Evolutionary conservation across 306 rosid species (phyloP), one percentile per base, ranked within the genome.

Genomic region (Gastrolobium bilobum): DNA sequence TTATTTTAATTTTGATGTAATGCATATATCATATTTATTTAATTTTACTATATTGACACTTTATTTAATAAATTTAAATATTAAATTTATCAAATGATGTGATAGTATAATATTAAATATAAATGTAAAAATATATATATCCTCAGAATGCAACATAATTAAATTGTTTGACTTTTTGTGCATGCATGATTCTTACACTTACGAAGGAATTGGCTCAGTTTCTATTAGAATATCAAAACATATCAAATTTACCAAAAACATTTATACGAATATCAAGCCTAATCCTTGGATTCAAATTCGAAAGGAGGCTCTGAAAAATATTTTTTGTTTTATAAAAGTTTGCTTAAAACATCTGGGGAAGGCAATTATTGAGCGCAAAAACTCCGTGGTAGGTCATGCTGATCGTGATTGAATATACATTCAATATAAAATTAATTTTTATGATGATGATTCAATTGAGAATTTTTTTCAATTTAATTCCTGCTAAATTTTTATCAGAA

Each of bases 371-470:
- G 48, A 9, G 37, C 3, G 2, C 4, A 2, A n/a, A 37, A 69
- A 47, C 42, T 9, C 14, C 46, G 30, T 8, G 6, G 30, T 4
- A 58, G 58, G 59, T 46, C 48, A 31, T 46, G 59, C 59, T 74
- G 47, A 60, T 48, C 35, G 14, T 14, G 20, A 38, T 29, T 57
- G 5, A 15, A 15, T 4, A 52, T 52, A 6, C 13, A 51, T 33
- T 63, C 44, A 60, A 34, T 29, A 4, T 44, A 67, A 67, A 67
- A 10, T 30, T 11, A 30, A 46, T 68, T 30, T 6, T 47, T 47
- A 64, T 64, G 37, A 46, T 13, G 57, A 34, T 76, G 63, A 73
- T 10, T 62, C 30, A 75, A 15, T 46, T 47, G 9, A 0, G 51
- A 52, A 26, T 5, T 52, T 2, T 53, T 53, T 35, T 4, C 0